A percentile compares a stretch with the other conserved stretches of the same genome.
phyloP scores from a whole-genome alignment of 495 filamentous ascomycete species.

The Stereocaulon alpinum region DNA sequence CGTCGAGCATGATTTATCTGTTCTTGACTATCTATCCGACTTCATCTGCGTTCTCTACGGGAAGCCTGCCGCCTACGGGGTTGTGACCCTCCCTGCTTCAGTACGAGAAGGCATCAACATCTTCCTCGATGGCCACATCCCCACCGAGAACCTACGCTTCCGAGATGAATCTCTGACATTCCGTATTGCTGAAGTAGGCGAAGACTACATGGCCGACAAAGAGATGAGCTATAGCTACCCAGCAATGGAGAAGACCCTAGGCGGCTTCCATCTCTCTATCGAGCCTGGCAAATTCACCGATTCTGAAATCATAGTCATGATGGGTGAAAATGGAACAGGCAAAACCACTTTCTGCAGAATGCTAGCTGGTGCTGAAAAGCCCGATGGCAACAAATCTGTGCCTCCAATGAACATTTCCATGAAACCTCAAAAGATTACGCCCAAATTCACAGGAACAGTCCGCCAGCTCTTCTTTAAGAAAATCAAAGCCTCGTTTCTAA shows the following conservation, averaged over 20 bases:
- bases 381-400: conserved; percentile 62
- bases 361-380: conserved; percentile 85
- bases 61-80: conserved; percentile 89
- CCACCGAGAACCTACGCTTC: conserved; percentile 97
- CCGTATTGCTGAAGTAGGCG: conserved; percentile 83
- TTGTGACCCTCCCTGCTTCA: conserved; percentile 91
- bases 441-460: conserved; percentile 94
- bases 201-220: conserved; percentile 83
- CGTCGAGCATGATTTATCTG: conserved; percentile 96
- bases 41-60: conserved; percentile 97
- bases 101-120: conserved; percentile 99
- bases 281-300: conserved; percentile 85
- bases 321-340: conserved; percentile 95
- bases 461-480: conserved; percentile 92
- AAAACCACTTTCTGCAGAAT: conserved; percentile 98
- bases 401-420: conserved; percentile 95
- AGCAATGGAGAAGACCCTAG: conserved; percentile 85
- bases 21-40: conserved; percentile 95
- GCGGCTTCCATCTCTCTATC: conserved; percentile 73
- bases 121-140: conserved; percentile 95
- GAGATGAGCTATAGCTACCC: conserved; percentile 79
- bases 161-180: conserved; percentile 94
- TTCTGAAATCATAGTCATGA: conserved; percentile 98
- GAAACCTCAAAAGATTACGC: conserved; percentile 99
- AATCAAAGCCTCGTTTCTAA: conserved; percentile 93